Base-by-base conservation (phyloP, 768 basidiomycete genomes). In the Coprinopsis strossmayeri region DNA sequence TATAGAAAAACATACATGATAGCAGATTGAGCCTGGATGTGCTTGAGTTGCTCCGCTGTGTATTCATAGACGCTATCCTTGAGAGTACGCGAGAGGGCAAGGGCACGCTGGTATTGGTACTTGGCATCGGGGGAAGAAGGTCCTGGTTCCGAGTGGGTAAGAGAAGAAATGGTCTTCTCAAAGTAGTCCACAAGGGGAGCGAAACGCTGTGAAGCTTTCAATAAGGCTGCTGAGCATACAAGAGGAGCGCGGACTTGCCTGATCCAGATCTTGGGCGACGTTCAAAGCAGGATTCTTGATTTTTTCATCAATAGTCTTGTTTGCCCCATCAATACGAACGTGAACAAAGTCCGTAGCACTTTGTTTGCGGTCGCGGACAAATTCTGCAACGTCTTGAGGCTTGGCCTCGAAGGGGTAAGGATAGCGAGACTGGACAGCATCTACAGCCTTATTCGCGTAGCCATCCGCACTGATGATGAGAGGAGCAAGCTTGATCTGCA, bases 81-180 rank as follows among this genome's bases (percentile, higher is more conserved):
- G 52, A 88, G 69, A 34, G 78, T 77, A 56, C 72, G 76, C 26
- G 86, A 83, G 44, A 91, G 75, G 30, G 72, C 70, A 52, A 78
- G 70, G 39, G 77, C 86, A 40, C 88, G 86, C 61, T 87, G 85
- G 58, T 87, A 87, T 66, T 91, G 89, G 56, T 79, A 87, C 61
- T 85, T 77, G 38, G 74, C 67, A 54, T 81, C 76, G 10, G 73
- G 69, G 10, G 76, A 66, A 3, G 77, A 68, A 5, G 71, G 61
- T 15, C 69, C 70, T 27, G 74, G 72, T 41, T 79, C 76, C 39
- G 69, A 67, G 39, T 64, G 69, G 61, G 77, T 76, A 46, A 75
- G 62, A 17, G 65, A 69, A 20, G 64, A 61, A 41, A 84, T 74
- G 10, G 79, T 77, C 18, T 68, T 70, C 61, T 84, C 81, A 47